These are phyloP conservation scores for Coix lacrymajobi DNA, from an alignment of 176 grass and related monocot genomes.

Conservation along the genomic window DNA sequence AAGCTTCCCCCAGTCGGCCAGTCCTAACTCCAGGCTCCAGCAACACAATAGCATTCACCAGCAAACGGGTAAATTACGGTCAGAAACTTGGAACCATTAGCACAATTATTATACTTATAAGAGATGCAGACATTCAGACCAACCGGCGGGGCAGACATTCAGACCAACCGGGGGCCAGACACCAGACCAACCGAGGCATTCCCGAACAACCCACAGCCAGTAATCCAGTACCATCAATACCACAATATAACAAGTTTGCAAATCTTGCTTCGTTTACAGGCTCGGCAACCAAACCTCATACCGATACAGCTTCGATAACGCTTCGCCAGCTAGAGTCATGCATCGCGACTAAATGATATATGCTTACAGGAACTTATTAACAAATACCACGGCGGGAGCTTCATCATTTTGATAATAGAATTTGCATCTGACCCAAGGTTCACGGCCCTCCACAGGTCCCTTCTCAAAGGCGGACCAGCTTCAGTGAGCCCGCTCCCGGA, in stretches of 20 bases:
- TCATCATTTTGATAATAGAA: neutral
- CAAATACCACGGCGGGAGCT: conserved; percentile 11
- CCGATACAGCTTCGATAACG: neutral
- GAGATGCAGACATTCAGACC: neutral
- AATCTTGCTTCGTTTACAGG: conserved; percentile 38
- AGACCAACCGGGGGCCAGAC: neutral
- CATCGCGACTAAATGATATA: conserved; percentile 25
- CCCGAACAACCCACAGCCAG: neutral
- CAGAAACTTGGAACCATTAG: neutral
- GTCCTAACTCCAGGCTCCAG: too few species aligned
- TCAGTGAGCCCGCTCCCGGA: conserved; percentile 83
- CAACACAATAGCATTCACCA: neutral
- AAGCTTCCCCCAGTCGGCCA: neutral
- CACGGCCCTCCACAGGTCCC: conserved; percentile 1
- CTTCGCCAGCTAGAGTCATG: conserved; percentile 35
- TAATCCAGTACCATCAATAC: conserved; percentile 27
- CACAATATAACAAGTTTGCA: conserved; percentile 34
- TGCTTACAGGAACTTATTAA: conserved; percentile 52
- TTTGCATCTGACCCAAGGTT: conserved; percentile 15
- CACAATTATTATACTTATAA: neutral
- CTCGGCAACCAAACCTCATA: neutral
- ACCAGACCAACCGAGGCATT: neutral
- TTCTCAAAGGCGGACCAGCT: neutral
- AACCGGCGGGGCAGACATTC: neutral
- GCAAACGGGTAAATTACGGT: neutral